Conservation (phyloP, 2,329 filamentous ascomycete genomes). For the Alternaria panax region DNA sequence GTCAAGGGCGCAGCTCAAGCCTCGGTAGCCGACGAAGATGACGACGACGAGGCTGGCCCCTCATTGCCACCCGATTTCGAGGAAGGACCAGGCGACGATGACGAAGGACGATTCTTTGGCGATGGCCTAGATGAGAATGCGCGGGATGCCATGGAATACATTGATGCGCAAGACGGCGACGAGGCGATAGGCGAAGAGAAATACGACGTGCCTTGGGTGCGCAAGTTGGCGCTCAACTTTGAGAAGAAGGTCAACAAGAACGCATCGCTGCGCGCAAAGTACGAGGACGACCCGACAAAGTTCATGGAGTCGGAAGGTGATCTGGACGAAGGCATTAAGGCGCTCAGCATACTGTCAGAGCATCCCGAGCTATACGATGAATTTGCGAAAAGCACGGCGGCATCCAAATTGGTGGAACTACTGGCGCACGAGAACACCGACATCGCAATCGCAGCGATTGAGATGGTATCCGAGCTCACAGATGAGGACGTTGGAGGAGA, state of each 20-base stretch:
- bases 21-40: conserved; percentile 58
- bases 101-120: conserved; percentile 95
- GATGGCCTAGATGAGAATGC: conserved; percentile 85
- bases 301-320: conserved; percentile 88
- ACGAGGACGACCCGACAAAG: conserved; percentile 79
- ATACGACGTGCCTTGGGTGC: conserved; percentile 84
- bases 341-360: conserved; percentile 83
- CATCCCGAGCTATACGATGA: conserved; percentile 84
- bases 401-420: conserved; percentile 76
- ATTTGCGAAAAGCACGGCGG: conserved; percentile 77
- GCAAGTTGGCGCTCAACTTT: conserved; percentile 80
- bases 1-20: conserved; percentile 58
- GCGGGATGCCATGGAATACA: conserved; percentile 83
- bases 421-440: conserved; percentile 96
- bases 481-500: conserved; percentile 89
- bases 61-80: conserved; percentile 64
- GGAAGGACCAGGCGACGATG: conserved; percentile 68
- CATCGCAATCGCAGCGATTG: conserved; percentile 88
- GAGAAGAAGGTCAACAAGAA: conserved; percentile 93
- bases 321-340: conserved; percentile 86
- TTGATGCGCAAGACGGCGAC: conserved; percentile 72
- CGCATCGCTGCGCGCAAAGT: conserved; percentile 84
- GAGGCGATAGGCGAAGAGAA: conserved; percentile 69
- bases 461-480: conserved; percentile 88
- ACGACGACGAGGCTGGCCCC: conserved; percentile 58